Conservation (phyloP, 345 rosid species). For the Clarkia xantiana region DNA sequence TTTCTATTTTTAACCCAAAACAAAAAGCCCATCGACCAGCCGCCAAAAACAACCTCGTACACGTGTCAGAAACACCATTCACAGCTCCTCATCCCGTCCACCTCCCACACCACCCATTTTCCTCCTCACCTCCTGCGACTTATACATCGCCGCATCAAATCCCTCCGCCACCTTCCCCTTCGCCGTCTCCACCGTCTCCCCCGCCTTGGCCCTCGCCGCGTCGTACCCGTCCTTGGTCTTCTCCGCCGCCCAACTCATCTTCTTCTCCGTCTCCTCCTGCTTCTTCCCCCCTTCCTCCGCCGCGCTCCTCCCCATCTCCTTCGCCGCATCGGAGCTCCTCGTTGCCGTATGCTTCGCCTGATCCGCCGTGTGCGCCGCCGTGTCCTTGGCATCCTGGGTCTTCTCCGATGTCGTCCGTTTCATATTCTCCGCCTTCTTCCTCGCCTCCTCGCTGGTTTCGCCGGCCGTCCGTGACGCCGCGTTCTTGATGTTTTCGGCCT, state of each 20-base stretch:
- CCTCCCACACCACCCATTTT: background rate
- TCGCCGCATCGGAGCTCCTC: constrained; percentile 11
- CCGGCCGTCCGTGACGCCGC: constrained; percentile 10
- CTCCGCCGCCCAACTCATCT: constrained; percentile 19
- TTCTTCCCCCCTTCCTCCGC: constrained; percentile 6
- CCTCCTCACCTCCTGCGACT: constrained; percentile 9
- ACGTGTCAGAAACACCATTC: background rate
- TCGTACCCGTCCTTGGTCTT: constrained; percentile 21
- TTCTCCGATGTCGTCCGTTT: constrained; percentile 14
- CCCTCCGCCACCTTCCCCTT: constrained; percentile 10
- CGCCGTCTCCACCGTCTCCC: constrained; percentile 6
- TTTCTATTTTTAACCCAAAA: too few species aligned
- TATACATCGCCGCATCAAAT: constrained; percentile 10
- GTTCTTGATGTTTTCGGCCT: constrained; percentile 12
- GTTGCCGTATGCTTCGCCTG: constrained; percentile 4
- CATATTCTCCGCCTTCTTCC: constrained; percentile 13
- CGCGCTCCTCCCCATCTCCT: too few species aligned
- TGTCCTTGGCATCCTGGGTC: constrained; percentile 12
- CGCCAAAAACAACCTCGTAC: too few species aligned
- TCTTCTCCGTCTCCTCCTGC: constrained; percentile 12
- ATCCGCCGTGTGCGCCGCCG: constrained; percentile 3
- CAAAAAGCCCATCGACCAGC: too few species aligned
- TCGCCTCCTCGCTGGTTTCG: constrained; percentile 1
- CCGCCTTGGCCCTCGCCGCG: constrained; percentile 15
- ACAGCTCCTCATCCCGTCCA: constrained; percentile 16